phyloP scores from a whole-genome alignment of 371 early-diverging fungal genomes.

The Paramicrosporidium saccamoebae region DNA sequence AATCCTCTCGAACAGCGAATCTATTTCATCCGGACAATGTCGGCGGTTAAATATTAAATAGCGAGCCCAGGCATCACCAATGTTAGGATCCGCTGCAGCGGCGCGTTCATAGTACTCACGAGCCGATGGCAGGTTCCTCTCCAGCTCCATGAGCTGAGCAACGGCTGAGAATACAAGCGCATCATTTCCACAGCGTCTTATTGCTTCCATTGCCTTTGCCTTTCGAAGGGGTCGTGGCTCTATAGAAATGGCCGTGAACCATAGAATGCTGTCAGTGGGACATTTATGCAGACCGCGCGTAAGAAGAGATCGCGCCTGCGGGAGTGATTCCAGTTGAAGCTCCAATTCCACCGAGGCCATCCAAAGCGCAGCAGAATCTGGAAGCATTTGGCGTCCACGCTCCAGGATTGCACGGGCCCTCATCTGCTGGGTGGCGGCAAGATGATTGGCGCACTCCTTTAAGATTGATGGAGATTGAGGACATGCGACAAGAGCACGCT shows the following conservation, averaged over 20 bases:
- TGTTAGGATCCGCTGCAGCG: constrained; percentile 37
- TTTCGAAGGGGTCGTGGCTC: constrained; percentile 64
- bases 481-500: constrained; percentile 22
- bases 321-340: no score
- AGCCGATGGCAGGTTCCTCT: constrained; percentile 71
- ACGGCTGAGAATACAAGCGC: constrained; percentile 38
- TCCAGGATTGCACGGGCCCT: constrained; percentile 59
- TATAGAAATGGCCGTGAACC: constrained; percentile 55
- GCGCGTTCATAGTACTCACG: constrained; percentile 64
- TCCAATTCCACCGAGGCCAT: constrained; percentile 55
- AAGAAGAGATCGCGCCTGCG: constrained; percentile 15
- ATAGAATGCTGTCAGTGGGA: constrained; percentile 43
- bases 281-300: constrained; percentile 73
- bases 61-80: constrained; percentile 85
- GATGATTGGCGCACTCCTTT: constrained; percentile 36
- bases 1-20: constrained; percentile 1
- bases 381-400: constrained; percentile 44
- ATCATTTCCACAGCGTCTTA: constrained; percentile 61
- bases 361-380: constrained; percentile 49
- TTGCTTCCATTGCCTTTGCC: constrained; percentile 51
- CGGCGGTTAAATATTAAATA: constrained; percentile 56
- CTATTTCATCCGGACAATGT: constrained; percentile 24
- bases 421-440: constrained; percentile 22
- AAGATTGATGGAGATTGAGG: constrained; percentile 33
- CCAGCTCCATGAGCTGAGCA: constrained; percentile 66